Evolutionary conservation across 1,284 basidiomycete species (phyloP).

Genomic region (Anthracocystis panici-leucophaei): DNA sequence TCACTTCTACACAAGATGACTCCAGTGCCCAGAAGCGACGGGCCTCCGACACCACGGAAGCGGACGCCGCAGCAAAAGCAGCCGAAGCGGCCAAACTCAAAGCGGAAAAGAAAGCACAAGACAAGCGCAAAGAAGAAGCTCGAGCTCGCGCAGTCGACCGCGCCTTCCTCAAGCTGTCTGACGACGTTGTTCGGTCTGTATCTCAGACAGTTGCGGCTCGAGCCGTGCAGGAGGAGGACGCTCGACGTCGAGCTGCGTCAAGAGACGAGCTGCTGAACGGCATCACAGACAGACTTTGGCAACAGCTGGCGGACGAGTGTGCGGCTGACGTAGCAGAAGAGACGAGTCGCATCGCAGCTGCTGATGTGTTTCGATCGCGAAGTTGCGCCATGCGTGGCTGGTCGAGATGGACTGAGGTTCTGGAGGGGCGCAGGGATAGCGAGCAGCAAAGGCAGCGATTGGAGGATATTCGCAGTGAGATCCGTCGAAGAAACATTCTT

Average conservation of each 20-base stretch:
- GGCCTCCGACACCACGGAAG: conserved; percentile 15
- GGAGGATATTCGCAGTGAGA: conserved; percentile 28
- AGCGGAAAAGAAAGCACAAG: conserved; percentile 19
- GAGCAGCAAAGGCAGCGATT: conserved; percentile 22
- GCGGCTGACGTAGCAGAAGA: conserved; percentile 14
- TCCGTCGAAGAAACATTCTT: conserved; percentile 27
- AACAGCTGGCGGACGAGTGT: conserved; percentile 19
- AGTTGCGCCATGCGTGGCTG: conserved; percentile 17
- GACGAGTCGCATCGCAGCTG: conserved; percentile 21
- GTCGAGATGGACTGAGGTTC: conserved; percentile 23
- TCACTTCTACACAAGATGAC: neutral
- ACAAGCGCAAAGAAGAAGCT: conserved; percentile 21
- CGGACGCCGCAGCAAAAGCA: conserved; percentile 20
- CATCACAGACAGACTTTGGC: conserved; percentile 24
- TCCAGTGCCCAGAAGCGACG: conserved; percentile 19
- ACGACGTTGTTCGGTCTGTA: conserved; percentile 16
- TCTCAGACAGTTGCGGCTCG: conserved; percentile 18
- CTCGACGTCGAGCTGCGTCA: conserved; percentile 24
- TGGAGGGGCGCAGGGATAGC: conserved; percentile 31
- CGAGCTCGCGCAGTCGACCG: conserved; percentile 21
- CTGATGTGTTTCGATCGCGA: conserved; percentile 21
- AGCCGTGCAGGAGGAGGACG: conserved; percentile 22
- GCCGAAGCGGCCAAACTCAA: conserved; percentile 22
- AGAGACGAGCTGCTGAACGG: conserved; percentile 19
- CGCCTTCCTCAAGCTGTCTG: conserved; percentile 21